Conservation (phyloP, 306 rosid species). For the Fragaria vesca region DNA sequence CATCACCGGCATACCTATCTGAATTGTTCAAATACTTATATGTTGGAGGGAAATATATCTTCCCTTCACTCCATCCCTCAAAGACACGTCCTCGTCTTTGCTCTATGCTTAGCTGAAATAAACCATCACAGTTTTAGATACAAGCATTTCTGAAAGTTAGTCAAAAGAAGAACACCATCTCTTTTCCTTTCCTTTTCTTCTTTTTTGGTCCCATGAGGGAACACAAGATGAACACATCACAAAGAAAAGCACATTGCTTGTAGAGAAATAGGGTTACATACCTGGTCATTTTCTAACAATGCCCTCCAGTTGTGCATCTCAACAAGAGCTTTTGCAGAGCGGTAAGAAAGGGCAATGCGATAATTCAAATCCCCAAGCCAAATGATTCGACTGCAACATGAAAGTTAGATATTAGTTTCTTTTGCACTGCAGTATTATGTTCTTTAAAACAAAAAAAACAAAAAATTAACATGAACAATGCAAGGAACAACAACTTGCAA, state of each 20-base stretch:
- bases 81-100: conserved; percentile 77
- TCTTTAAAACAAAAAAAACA: conserved; percentile 3
- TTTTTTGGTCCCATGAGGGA: conserved; percentile 9
- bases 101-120: conserved; percentile 78
- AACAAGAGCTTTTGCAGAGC: conserved; percentile 82
- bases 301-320: conserved; percentile 94
- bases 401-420: conserved; percentile 24
- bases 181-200: conserved; percentile 8
- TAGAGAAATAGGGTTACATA: conserved; percentile 28
- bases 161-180: conserved; percentile 9
- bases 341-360: conserved; percentile 87
- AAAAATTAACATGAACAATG: conserved; percentile 5
- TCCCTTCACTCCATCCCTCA: conserved; percentile 92
- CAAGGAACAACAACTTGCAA: conserved; percentile 7
- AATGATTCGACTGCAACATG: conserved; percentile 70
- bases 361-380: conserved; percentile 99
- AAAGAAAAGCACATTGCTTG: conserved; percentile 3
- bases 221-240: conserved; percentile 3
- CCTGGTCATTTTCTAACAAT: conserved; percentile 94
- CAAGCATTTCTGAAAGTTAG: conserved; percentile 15
- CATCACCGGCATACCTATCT: conserved; percentile 92
- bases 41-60: conserved; percentile 95
- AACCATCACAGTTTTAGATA: conserved; percentile 30
- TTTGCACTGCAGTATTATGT: conserved; percentile 2
- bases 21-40: conserved; percentile 96